Evolutionary conservation across 1,284 basidiomycete genomes (phyloP), one percentile per base, ranked within the genome.

Genomic region (Cutaneotrichosporon mucoides): DNA sequence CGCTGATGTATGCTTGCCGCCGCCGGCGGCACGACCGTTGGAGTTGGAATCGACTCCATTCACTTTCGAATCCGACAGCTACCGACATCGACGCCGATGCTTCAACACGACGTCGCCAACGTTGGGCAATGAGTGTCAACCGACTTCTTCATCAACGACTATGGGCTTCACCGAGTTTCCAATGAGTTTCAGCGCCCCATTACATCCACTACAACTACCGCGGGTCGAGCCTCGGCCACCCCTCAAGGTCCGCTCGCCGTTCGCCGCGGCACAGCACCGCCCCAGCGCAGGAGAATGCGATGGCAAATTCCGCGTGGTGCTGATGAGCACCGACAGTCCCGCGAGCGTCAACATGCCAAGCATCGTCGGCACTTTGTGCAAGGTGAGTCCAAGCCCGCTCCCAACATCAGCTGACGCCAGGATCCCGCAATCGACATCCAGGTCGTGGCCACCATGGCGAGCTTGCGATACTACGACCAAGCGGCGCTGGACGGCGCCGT

Each of bases 311-410:
- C 80, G 96, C 73, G 84, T 97, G 46, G 79, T 98, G 8, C 79
- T 98, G 44, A 87, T 95, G 53, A 86, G 88, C 0, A 90, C 91
- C 0, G 94, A 95, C 9, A 93, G 90, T 69, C 93, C 97, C 1
- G 95, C 94, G 0, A 90, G 90, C 53, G 84, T 97, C 68, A 97
- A 96, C 72, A 85, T 88, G 0, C 92, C 93, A 1, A 81, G 94
- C 37, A 96, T 99, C 54, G 89, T 92, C 2, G 78, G 84, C 35
- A 86, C 86, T 62, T 81, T 98, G 38, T 79, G 88, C 54, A 79
- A 80, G 67, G 92, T 92, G 64, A 61, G 86, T 61, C 16, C 11
- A n/a, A n/a, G n/a, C n/a, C n/a, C n/a, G n/a, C n/a, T n/a, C n/a
- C n/a, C n/a, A n/a, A n/a, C n/a, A n/a, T n/a, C n/a, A n/a, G n/a